These are phyloP conservation scores for Beauveria scarabaeidicola DNA, from an alignment of 2,329 filamentous ascomycete genomes.

Conservation along the genomic window DNA sequence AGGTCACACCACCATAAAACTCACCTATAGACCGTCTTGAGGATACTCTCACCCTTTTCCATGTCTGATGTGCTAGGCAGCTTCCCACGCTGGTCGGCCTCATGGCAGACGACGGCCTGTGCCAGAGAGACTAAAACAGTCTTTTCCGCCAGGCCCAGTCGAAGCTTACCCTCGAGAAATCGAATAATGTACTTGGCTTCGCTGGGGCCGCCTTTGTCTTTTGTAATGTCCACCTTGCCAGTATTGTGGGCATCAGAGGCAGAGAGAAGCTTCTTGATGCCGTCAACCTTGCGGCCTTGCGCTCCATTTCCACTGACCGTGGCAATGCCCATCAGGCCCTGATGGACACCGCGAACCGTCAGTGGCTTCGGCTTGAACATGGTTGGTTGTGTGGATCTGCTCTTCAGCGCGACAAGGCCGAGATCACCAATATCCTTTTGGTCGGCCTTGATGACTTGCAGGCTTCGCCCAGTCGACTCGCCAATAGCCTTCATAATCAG, in stretches of 20 bases:
- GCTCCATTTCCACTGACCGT: slow-evolving; percentile 79
- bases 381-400: slow-evolving; percentile 85
- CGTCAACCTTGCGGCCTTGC: slow-evolving; percentile 82
- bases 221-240: slow-evolving; percentile 79
- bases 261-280: slow-evolving; percentile 94
- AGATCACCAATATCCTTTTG: slow-evolving; percentile 96
- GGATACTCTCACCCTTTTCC: slow-evolving; percentile 71
- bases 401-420: slow-evolving; percentile 90
- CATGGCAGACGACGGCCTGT: slow-evolving; percentile 80
- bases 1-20: slow-evolving; percentile 13
- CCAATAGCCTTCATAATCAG: slow-evolving; percentile 98
- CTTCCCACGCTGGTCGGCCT: slow-evolving; percentile 62
- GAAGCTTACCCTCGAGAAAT: slow-evolving; percentile 88
- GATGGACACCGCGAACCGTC: slow-evolving; percentile 78
- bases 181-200: slow-evolving; percentile 92
- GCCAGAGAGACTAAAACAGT: slow-evolving; percentile 85
- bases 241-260: slow-evolving; percentile 67
- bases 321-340: slow-evolving; percentile 80
- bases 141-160: slow-evolving; percentile 84
- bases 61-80: slow-evolving; percentile 66
- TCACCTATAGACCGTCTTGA: slow-evolving; percentile 86
- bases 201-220: slow-evolving; percentile 87
- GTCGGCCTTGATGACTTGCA: slow-evolving; percentile 86
- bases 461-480: slow-evolving; percentile 80
- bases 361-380: slow-evolving; percentile 97